A percentile compares a stretch with the other conserved stretches of the same genome.
Conservation (phyloP, 225 moss, liverwort and hornwort genomes). For the Physcomitrellopsis africana region DNA sequence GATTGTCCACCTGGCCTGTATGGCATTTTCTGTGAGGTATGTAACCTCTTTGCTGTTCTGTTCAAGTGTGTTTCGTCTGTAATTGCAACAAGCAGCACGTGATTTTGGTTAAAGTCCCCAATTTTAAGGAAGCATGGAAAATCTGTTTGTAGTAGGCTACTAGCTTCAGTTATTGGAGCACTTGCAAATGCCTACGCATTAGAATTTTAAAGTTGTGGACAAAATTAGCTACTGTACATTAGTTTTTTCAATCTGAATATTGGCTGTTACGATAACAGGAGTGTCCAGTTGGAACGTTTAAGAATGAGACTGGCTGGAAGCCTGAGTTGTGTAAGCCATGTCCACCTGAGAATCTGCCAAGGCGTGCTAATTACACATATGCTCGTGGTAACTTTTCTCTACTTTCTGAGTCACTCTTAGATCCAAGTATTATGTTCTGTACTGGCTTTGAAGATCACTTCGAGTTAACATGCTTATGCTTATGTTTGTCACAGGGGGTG, state of each 20-base stretch:
- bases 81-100: too few relatives aligned
- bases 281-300: conserved; percentile 93
- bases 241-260: conserved; percentile 7
- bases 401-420: neutral
- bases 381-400: conserved; percentile 65
- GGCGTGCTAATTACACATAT: conserved; percentile 79
- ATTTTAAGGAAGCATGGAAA: conserved; percentile 4
- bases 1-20: conserved; percentile 88
- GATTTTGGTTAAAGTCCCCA: neutral
- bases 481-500: conserved; percentile 71
- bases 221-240: neutral
- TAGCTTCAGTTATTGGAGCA: neutral
- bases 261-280: conserved; percentile 62
- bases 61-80: neutral
- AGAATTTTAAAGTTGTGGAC: conserved; percentile 13
- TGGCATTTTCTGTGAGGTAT: conserved; percentile 98
- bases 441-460: neutral
- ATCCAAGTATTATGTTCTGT: neutral
- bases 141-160: neutral
- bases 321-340: conserved; percentile 74
- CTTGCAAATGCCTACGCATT: neutral
- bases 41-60: conserved; percentile 9
- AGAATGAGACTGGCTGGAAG: conserved; percentile 80
- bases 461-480: conserved; percentile 24
- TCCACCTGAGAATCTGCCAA: conserved; percentile 67